phyloP scores from a whole-genome alignment of 2,329 filamentous ascomycete genomes.

The Emmonsia crescens region DNA sequence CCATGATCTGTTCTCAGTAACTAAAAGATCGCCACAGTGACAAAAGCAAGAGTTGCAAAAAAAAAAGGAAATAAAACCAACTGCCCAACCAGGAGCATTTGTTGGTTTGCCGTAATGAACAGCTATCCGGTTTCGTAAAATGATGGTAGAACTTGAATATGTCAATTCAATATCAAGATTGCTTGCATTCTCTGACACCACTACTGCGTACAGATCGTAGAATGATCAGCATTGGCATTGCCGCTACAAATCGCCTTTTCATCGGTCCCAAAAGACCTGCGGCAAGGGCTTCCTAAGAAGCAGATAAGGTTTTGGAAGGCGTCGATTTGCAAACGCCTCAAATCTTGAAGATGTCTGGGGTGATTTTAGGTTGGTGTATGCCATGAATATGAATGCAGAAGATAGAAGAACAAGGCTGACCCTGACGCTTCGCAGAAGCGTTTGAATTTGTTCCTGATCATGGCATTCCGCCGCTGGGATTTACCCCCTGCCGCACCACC shows the following conservation, averaged over 20 bases:
- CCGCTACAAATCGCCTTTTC: background rate
- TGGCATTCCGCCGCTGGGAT: background rate
- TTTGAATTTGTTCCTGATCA: background rate
- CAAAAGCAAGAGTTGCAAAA: too few relatives aligned
- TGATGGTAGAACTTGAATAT: background rate
- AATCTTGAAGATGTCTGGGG: background rate
- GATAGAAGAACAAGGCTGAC: too few relatives aligned
- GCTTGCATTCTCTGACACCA: background rate
- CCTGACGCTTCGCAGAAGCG: too few relatives aligned
- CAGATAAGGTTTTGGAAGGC: background rate
- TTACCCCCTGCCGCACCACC: background rate
- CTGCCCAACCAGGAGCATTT: background rate
- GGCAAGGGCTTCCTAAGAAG: background rate
- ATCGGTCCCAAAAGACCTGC: background rate
- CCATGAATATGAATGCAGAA: too few relatives aligned
- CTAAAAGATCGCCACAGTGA: background rate
- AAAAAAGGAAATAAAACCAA: background rate
- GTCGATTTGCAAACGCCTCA: background rate
- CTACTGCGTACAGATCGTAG: background rate
- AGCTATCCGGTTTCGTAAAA: background rate
- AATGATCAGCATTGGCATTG: background rate
- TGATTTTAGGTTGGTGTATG: background rate
- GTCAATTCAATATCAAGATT: background rate
- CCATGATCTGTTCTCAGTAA: background rate
- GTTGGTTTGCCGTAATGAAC: background rate